A percentile compares a stretch with the other conserved stretches of the same genome.
phyloP scores from a whole-genome alignment of 768 basidiomycete species.

The Gautieria morchelliformis region DNA sequence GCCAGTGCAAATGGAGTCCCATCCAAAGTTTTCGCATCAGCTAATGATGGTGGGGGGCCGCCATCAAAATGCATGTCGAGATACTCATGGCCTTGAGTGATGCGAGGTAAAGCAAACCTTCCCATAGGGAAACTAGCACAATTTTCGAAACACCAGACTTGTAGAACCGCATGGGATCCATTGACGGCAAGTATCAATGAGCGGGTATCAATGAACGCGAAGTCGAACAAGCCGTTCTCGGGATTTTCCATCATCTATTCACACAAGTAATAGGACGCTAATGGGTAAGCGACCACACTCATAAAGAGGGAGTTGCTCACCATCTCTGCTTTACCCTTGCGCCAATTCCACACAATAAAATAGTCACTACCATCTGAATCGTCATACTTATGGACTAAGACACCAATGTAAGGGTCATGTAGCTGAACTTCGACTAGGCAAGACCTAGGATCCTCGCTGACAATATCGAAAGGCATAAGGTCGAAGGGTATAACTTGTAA shows the following conservation, averaged over 20 bases:
- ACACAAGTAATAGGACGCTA: background rate
- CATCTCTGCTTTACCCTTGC: background rate
- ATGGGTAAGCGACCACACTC: background rate
- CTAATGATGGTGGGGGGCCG: background rate
- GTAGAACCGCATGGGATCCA: background rate
- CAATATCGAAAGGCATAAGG: background rate
- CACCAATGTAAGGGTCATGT: slow-evolving; percentile 1
- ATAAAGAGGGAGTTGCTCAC: background rate
- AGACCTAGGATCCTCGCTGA: background rate
- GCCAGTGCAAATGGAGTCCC: slow-evolving; percentile 3
- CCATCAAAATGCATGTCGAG: background rate
- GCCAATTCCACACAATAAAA: slow-evolving; percentile 6
- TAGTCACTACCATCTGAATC: background rate
- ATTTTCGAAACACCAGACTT: background rate
- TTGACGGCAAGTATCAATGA: background rate
- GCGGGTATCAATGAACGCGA: slow-evolving; percentile 3
- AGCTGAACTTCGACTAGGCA: slow-evolving; percentile 4
- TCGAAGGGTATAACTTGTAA: background rate
- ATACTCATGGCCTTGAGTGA: too few species aligned
- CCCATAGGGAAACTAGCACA: background rate
- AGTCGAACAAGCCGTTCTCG: background rate
- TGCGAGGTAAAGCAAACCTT: background rate
- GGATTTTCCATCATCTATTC: background rate
- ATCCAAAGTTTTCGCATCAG: slow-evolving; percentile 1
- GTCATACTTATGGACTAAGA: background rate